phyloP scores from a whole-genome alignment of 768 basidiomycete species.

The Mycena filopes region DNA sequence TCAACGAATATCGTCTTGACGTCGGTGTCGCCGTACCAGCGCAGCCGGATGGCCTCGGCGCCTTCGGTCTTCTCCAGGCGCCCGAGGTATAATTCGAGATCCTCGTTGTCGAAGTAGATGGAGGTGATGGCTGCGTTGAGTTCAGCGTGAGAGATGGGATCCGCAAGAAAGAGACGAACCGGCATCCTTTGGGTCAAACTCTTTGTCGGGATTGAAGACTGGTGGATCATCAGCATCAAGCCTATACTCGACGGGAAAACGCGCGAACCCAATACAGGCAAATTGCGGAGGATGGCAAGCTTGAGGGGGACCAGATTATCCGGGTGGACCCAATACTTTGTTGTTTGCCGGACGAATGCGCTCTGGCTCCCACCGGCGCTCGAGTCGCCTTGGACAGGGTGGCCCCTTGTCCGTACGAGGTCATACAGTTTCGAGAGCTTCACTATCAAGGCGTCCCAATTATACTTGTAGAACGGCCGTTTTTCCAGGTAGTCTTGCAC shows the following conservation, averaged over 20 bases:
- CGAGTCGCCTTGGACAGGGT: slow-evolving; percentile 93
- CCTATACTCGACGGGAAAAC: background rate
- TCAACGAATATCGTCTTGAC: slow-evolving; percentile 91
- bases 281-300: slow-evolving; percentile 88
- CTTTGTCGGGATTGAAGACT: slow-evolving; percentile 96
- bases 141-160: too few species aligned
- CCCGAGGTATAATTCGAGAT: slow-evolving; percentile 95
- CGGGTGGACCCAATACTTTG: slow-evolving; percentile 99
- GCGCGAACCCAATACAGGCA: slow-evolving; percentile 88
- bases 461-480: slow-evolving; percentile 96
- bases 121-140: slow-evolving; percentile 84
- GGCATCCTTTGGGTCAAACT: slow-evolving; percentile 87
- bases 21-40: slow-evolving; percentile 95
- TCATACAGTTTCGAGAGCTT: slow-evolving; percentile 96
- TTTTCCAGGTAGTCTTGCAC: slow-evolving; percentile 92
- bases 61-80: slow-evolving; percentile 98
- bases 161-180: too few species aligned
- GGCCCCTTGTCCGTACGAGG: slow-evolving; percentile 93
- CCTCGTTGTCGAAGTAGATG: slow-evolving; percentile 96
- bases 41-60: slow-evolving; percentile 93
- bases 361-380: slow-evolving; percentile 95
- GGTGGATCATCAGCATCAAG: slow-evolving; percentile 10
- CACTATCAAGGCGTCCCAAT: slow-evolving; percentile 95
- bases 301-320: slow-evolving; percentile 96
- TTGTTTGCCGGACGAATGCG: slow-evolving; percentile 98